Base-by-base conservation (phyloP, 2,329 filamentous ascomycete genomes). In the Ophiostoma triangulosporum region DNA sequence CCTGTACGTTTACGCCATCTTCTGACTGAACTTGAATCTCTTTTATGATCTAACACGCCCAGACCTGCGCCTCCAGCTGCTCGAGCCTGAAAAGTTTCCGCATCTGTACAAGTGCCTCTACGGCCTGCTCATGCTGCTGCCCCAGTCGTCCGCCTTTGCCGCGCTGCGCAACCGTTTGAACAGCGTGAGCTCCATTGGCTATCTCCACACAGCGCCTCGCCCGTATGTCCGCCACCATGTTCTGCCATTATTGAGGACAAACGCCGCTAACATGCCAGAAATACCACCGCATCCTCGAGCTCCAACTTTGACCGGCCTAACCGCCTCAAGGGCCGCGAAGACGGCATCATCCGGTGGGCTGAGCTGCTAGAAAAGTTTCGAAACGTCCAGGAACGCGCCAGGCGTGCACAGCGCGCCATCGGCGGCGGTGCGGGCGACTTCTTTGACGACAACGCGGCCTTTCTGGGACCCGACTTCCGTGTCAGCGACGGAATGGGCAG, bases 91-190 rank as follows among this genome's bases (percentile, higher is more conserved):
- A 65, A 89, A 86, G 66, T 91, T 91, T 60, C 93, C 93, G 2
- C 88, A 95, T 65, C 74, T 98, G 1, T 97, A 98, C 74, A 96
- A 96, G 70, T 98, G 93, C 68, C 80, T 98, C 49, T 98, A 97
- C 64, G 93, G 93, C 9, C 79, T 98, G 46, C 75, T 98, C 53
- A 98, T 98, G 93, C 83, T 98, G 17, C 77, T 98, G n/a, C 93
- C 93, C 0, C 93, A 98, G 69, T 97, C 91, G 15, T 94, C 89
- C 27, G 94, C 93, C 8, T 98, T 98, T 69, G 93, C 90, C 27
- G 91, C 93, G 2, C 74, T 98, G 54, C 97, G 96, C 66, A 98
- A 98, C 65, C 83, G 93, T 40, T 77, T 98, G 50, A 97, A 97
- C 68, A 95, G 88, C 68, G 93, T 98, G 60, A 95, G 88, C 71